A percentile compares a stretch with the other conserved stretches of the same genome.
phyloP scores from a whole-genome alignment of 106 monocot genomes.

The Agapanthus africanus region DNA sequence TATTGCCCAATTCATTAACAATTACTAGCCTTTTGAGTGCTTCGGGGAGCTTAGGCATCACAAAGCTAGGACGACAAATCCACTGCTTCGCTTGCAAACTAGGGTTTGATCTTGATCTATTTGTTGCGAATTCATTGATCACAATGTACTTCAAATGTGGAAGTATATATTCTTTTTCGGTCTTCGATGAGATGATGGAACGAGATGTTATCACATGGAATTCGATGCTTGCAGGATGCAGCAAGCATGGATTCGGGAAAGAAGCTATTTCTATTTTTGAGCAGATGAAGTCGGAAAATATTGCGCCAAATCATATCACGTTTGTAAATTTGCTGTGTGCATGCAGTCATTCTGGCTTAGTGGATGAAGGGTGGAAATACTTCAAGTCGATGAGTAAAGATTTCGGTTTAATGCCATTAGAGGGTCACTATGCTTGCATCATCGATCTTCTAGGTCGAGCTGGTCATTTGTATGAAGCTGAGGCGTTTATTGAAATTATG shows the following conservation, averaged over 20 bases:
- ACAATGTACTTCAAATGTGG: conserved; percentile 71
- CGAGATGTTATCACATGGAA: conserved; percentile 51
- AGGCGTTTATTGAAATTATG: conserved; percentile 47
- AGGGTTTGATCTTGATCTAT: conserved; percentile 30
- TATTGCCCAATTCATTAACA: conserved; percentile 30
- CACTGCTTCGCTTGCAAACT: conserved; percentile 32
- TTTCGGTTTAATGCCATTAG: conserved; percentile 37
- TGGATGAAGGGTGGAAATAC: conserved; percentile 34
- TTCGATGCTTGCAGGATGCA: conserved; percentile 39
- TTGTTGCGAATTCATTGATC: conserved; percentile 48
- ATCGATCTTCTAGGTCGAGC: conserved; percentile 68
- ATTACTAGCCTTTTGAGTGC: conserved; percentile 39
- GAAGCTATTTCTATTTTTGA: conserved; percentile 45
- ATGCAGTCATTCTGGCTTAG: conserved; percentile 62
- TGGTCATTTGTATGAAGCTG: conserved; percentile 41
- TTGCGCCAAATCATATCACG: conserved; percentile 38
- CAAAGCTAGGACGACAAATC: conserved; percentile 28
- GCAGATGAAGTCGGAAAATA: conserved; percentile 33
- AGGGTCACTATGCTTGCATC: conserved; percentile 50
- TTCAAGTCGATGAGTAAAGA: conserved; percentile 48
- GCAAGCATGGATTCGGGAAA: conserved; percentile 41
- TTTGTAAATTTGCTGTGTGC: conserved; percentile 46
- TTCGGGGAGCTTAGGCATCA: conserved; percentile 29
- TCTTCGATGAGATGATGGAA: conserved; percentile 42
- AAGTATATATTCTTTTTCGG: conserved; percentile 30